These are phyloP conservation scores for Picochlorum costavermella DNA, from an alignment of 139 green algal genomes.

Conservation along the genomic window DNA sequence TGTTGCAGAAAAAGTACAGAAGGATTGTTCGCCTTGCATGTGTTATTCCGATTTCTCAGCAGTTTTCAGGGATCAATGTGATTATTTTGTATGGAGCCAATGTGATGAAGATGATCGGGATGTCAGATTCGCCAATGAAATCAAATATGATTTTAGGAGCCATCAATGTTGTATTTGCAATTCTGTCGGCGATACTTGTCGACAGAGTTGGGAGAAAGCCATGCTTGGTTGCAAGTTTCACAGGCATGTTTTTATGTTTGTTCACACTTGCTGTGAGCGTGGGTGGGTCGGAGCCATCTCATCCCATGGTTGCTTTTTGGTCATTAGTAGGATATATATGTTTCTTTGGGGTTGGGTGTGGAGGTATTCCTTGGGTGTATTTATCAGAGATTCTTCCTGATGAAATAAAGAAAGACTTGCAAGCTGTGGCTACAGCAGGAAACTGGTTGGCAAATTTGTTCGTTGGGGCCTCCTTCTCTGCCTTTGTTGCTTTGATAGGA, in stretches of 20 bases:
- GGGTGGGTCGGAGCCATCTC: too few relatives aligned
- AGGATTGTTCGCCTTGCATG: constrained; percentile 28
- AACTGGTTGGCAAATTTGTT: constrained; percentile 46
- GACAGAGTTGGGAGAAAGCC: constrained; percentile 74
- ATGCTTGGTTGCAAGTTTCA: constrained; percentile 66
- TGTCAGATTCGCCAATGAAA: constrained; percentile 66
- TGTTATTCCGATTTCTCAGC: constrained; percentile 82
- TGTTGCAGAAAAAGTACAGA: constrained; percentile 38
- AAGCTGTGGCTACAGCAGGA: constrained; percentile 38
- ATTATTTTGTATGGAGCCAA: constrained; percentile 87
- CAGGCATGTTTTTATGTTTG: constrained; percentile 62
- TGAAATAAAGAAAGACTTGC: constrained; percentile 53
- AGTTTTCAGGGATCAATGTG: constrained; percentile 93
- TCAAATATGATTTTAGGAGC: constrained; percentile 68
- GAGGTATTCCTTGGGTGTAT: constrained; percentile 69
- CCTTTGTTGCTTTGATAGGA: constrained; percentile 37
- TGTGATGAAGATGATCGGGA: constrained; percentile 83
- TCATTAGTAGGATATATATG: constrained; percentile 49
- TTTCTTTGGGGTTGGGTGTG: constrained; percentile 60
- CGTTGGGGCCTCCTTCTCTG: constrained; percentile 38
- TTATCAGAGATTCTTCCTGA: constrained; percentile 61
- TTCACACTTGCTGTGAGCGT: constrained; percentile 13
- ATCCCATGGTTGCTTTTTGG: constrained; percentile 17
- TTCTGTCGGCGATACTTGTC: constrained; percentile 69
- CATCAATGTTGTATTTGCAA: constrained; percentile 79